Percentiles rank a stretch among this genome's conserved stretches.
phyloP scores from a whole-genome alignment of 176 grass and related monocot genomes.

The Phragmites australis region DNA sequence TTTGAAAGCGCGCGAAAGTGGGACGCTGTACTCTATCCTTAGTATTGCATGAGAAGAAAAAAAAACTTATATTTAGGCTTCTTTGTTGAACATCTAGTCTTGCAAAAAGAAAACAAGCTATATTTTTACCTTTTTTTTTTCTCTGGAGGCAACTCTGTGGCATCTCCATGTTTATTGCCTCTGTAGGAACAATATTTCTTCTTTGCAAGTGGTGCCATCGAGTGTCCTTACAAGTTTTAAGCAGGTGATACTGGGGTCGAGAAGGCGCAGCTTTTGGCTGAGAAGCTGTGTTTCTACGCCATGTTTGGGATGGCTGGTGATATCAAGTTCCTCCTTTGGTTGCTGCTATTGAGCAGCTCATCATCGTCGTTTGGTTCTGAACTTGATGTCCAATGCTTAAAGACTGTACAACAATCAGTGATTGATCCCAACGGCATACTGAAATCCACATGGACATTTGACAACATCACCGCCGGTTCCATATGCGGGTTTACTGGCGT shows the following conservation, averaged over 20 bases:
- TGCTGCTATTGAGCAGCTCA: slow-evolving; percentile 6
- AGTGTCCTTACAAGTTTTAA: neutral
- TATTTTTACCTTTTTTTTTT: neutral
- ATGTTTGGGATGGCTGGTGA: neutral
- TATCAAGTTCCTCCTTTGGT: slow-evolving; percentile 1
- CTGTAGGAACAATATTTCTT: neutral
- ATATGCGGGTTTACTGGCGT: slow-evolving; percentile 50
- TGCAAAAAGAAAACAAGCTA: neutral
- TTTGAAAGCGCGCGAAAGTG: neutral
- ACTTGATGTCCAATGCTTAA: slow-evolving; percentile 43
- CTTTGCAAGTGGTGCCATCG: neutral
- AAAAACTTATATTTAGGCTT: no score
- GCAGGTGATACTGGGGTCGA: neutral
- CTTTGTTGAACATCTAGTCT: neutral
- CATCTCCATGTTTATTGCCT: neutral
- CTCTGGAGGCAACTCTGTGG: no score
- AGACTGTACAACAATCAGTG: slow-evolving; percentile 21
- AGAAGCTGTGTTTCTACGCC: neutral
- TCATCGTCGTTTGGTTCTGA: slow-evolving; percentile 14
- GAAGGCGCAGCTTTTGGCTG: neutral
- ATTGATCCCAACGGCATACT: slow-evolving; percentile 28
- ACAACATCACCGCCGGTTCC: neutral
- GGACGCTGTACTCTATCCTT: no score
- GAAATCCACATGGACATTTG: slow-evolving; percentile 39
- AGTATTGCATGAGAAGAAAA: no score